These are phyloP conservation scores for Alternaria tenuissima DNA, from an alignment of 2,329 filamentous ascomycete genomes.

Conservation along the genomic window DNA sequence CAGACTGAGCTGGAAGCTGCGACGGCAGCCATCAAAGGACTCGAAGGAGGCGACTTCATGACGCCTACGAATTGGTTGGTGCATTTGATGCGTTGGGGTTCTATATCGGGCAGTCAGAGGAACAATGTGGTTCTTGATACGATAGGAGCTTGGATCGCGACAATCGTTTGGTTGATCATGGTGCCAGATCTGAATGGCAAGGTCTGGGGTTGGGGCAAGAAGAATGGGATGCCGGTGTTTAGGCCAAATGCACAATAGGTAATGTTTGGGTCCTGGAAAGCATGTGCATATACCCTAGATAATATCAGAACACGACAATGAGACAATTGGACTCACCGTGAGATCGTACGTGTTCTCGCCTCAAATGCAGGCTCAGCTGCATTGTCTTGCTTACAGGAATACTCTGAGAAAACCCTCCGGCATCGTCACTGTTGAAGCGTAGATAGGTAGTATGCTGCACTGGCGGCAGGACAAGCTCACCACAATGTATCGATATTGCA, in stretches of 20 bases:
- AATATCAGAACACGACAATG: neutral
- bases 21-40: constrained; percentile 69
- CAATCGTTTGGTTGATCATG: constrained; percentile 64
- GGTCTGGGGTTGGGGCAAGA: constrained; percentile 65
- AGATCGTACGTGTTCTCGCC: neutral
- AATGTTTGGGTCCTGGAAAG: neutral
- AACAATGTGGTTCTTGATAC: constrained; percentile 64
- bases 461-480: too few relatives aligned
- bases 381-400: neutral
- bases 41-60: constrained; percentile 83
- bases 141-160: constrained; percentile 62
- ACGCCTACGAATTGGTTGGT: constrained; percentile 80
- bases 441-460: too few relatives aligned
- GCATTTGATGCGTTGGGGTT: constrained; percentile 71
- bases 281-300: neutral
- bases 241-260: constrained; percentile 37
- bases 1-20: constrained; percentile 84
- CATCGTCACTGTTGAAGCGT: too few relatives aligned
- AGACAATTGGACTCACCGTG: neutral
- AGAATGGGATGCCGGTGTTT: constrained; percentile 56
- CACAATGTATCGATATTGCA: too few relatives aligned
- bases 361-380: too few relatives aligned
- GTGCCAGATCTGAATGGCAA: constrained; percentile 65
- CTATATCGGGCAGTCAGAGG: constrained; percentile 61
- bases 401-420: too few relatives aligned